Evolutionary conservation across 2,329 filamentous ascomycete genomes (phyloP).

Genomic region (Hypomyces perniciosus): DNA sequence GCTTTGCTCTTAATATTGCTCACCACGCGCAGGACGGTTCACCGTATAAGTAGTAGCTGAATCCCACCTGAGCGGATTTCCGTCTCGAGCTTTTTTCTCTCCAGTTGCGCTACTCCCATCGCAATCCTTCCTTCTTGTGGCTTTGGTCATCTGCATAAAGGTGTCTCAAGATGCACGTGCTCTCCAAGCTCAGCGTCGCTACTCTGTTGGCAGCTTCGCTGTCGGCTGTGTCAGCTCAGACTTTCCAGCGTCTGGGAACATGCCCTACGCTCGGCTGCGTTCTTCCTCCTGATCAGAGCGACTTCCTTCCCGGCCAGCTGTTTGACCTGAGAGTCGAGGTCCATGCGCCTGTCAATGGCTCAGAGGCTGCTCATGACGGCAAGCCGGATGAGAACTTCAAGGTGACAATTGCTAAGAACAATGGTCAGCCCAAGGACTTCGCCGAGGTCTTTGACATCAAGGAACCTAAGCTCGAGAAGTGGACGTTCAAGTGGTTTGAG

Average conservation of each 20-base stretch:
- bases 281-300: constrained; percentile 59
- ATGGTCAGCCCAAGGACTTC: constrained; percentile 45
- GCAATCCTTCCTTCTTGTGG: background rate
- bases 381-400: constrained; percentile 69
- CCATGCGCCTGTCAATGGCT: constrained; percentile 75
- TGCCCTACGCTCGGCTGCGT: constrained; percentile 55
- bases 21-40: background rate
- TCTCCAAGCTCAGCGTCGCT: constrained; percentile 32
- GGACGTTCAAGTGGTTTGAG: constrained; percentile 82
- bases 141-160: background rate
- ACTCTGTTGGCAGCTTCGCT: constrained; percentile 29
- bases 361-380: constrained; percentile 64
- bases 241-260: constrained; percentile 53
- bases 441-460: constrained; percentile 62
- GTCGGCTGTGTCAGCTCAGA: constrained; percentile 46
- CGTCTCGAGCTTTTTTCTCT: no score
- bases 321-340: constrained; percentile 82
- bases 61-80: no score
- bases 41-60: background rate
- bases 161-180: constrained; percentile 25
- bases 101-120: no score
- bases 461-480: constrained; percentile 70
- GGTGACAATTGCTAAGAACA: constrained; percentile 65
- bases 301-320: constrained; percentile 77
- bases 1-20: no score